phyloP scores from a whole-genome alignment of 2,329 filamentous ascomycete species.

The Penicillium sp. region DNA sequence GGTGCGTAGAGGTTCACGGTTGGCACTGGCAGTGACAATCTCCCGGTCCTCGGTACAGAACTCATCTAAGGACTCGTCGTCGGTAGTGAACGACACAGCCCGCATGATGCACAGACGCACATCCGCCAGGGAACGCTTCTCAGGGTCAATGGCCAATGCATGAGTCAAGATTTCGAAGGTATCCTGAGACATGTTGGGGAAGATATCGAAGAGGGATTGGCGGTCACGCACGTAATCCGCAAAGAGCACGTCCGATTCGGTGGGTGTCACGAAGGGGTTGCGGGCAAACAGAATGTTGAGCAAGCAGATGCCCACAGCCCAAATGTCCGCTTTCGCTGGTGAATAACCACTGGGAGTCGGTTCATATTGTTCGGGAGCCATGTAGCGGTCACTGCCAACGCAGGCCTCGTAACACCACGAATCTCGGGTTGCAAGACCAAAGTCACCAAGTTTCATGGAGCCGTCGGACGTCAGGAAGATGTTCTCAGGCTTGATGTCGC shows the following conservation, averaged over 20 bases:
- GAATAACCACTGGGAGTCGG: slow-evolving; percentile 83
- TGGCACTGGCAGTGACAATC: slow-evolving; percentile 71
- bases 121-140: slow-evolving; percentile 74
- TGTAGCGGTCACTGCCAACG: slow-evolving; percentile 96
- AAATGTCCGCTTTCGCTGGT: slow-evolving; percentile 87
- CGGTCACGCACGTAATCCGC: slow-evolving; percentile 89
- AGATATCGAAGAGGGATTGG: slow-evolving; percentile 95
- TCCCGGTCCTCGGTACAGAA: slow-evolving; percentile 82
- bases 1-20: slow-evolving; percentile 91
- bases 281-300: slow-evolving; percentile 95
- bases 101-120: slow-evolving; percentile 73
- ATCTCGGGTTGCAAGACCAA: slow-evolving; percentile 85
- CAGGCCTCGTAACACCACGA: slow-evolving; percentile 87
- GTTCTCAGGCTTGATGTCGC: slow-evolving; percentile 99
- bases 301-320: slow-evolving; percentile 94
- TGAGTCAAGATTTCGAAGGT: slow-evolving; percentile 90
- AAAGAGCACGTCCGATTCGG: slow-evolving; percentile 86
- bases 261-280: slow-evolving; percentile 90
- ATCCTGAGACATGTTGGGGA: slow-evolving; percentile 97
- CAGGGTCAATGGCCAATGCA: slow-evolving; percentile 86
- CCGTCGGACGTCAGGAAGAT: slow-evolving; percentile 87
- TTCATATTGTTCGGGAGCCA: slow-evolving; percentile 98
- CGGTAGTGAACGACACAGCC: slow-evolving; percentile 85
- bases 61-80: slow-evolving; percentile 86
- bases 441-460: slow-evolving; percentile 93